A percentile compares a stretch with the other conserved stretches of the same genome.
Evolutionary conservation across 2,329 filamentous ascomycete species (phyloP).

Genomic region (Orbilia javanica): DNA sequence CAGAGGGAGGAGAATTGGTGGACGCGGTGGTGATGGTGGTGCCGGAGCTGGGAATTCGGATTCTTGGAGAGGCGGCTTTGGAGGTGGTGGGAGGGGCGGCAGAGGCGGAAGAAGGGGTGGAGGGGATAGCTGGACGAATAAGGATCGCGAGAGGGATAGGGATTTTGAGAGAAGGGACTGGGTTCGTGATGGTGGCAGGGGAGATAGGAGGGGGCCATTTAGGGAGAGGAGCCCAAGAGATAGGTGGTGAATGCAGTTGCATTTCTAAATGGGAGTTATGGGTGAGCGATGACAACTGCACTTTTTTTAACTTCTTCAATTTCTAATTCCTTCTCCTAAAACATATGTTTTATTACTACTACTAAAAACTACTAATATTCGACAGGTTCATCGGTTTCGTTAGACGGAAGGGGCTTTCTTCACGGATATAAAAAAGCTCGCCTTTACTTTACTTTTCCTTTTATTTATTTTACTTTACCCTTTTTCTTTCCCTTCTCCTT

Average conservation of each 20-base stretch:
- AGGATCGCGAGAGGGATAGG: constrained; percentile 48
- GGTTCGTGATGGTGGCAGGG: constrained; percentile 52
- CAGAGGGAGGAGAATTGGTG: constrained; percentile 31
- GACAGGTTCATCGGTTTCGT: not conserved
- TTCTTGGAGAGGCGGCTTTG: constrained; percentile 43
- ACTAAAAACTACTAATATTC: not conserved
- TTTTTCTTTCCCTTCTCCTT: not conserved
- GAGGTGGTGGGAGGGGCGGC: constrained; percentile 34
- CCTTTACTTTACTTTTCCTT: not conserved
- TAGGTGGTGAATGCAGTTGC: constrained; percentile 33
- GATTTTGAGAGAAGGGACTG: constrained; percentile 55
- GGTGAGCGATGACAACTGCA: not conserved
- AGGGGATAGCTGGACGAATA: constrained; percentile 53
- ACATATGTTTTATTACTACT: not conserved
- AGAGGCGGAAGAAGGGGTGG: constrained; percentile 28
- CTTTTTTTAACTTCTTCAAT: constrained; percentile 9
- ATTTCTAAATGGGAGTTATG: not conserved
- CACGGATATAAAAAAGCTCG: not conserved
- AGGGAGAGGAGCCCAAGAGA: constrained; percentile 48
- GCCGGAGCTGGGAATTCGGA: constrained; percentile 14
- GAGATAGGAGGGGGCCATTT: constrained; percentile 42
- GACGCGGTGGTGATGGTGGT: constrained; percentile 7
- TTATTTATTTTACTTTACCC: not conserved
- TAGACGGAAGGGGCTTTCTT: not conserved
- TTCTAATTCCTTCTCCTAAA: not conserved